Evolutionary conservation across 1,139 yeast species (phyloP), one percentile per base, ranked within the genome.

Genomic region (Kluyveromyces sp.): DNA sequence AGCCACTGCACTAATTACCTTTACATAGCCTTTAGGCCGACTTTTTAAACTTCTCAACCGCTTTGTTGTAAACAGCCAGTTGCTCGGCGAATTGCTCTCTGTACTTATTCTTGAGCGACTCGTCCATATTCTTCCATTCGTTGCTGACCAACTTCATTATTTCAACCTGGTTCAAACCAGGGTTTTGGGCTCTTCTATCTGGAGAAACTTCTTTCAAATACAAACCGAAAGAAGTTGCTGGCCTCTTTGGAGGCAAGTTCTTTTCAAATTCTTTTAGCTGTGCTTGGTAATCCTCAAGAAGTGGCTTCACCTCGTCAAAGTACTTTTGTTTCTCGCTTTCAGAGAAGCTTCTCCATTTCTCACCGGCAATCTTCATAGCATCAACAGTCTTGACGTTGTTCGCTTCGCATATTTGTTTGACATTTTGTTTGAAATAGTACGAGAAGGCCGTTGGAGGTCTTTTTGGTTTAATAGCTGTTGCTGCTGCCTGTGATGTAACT

Each of bases 201-300:
- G 35, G 26, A 53, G 64, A 60, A 25, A 50, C 42, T 3, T 48
- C 48, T 2, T 42, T 44, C 30, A 46, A 48, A 53, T 47, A 64
- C 25, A 52, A 36, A 29, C 63, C 34, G 43, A 54, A 64, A 4
- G 57, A 50, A 15, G 55, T 45, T 4, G 51, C 42, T 39, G 67
- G 67, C 53, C 58, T 61, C 54, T 63, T 63, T 48, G 65, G 63
- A 6, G 53, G 52, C 39, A 47, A 41, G 1, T 38, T 41, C n/a
- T 40, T 34, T 29, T 37, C 45, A 31, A 40, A 47, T 26, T 43
- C 45, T 7, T 48, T 48, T 15, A 43, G 44, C 35, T 42, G 44
- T 4, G 30, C 34, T 15, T 37, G 32, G 42, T 50, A 49, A 28
- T 40, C 32, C 28, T 42, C 41, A 44, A 39, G 38, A 10, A 47